Evolutionary conservation across 106 monocot genomes (phyloP), one percentile per base, ranked within the genome.

Genomic region (Iris macrosiphon): DNA sequence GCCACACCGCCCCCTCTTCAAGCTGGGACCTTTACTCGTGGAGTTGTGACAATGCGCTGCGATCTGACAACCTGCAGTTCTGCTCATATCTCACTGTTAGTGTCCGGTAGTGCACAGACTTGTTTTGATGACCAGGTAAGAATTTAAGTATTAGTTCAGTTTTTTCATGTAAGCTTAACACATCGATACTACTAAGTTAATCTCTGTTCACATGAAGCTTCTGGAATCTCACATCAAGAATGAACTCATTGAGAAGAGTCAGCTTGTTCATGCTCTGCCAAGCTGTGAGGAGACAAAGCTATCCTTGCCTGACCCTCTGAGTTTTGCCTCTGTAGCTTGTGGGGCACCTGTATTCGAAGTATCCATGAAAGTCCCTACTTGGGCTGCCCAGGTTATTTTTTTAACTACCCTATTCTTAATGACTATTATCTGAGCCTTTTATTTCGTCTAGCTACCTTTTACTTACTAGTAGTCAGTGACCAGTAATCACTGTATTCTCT

Each of bases 121-220:
- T 86, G 80, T 46, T 80, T 80, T 46, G 73, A 86, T 73, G 80
- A 86, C 52, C 79, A 86, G 76, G 85, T 81, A 51, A 19, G 33
- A 43, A 10, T 17, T 50, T 21, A 55, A 30, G 24, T 56, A 10
- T 44, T 10, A n/a, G 21, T 10, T 29, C 51, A 33, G 9, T 41
- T 23, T 31, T 32, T 33, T 7, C 0, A 49, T 23, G 27, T 29
- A 9, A 45, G 21, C 30, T 45, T 35, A 25, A 9, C n/a, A 20
- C 22, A 9, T 4, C 47, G 55, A n/a, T 40, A 12, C n/a, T 27
- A n/a, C n/a, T 57, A 14, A 27, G 6, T 5, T 40, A 15, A 26
- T 11, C 14, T 34, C 11, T 57, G 26, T 33, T 25, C 16, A 61
- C 15, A 45, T 67, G 64, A 72, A 86, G 85, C 70, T 77, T 45